Evolutionary conservation across 169 alveolate species (phyloP), one percentile per base, ranked within the genome.

Genomic region (Plasmodium chabaudi): DNA sequence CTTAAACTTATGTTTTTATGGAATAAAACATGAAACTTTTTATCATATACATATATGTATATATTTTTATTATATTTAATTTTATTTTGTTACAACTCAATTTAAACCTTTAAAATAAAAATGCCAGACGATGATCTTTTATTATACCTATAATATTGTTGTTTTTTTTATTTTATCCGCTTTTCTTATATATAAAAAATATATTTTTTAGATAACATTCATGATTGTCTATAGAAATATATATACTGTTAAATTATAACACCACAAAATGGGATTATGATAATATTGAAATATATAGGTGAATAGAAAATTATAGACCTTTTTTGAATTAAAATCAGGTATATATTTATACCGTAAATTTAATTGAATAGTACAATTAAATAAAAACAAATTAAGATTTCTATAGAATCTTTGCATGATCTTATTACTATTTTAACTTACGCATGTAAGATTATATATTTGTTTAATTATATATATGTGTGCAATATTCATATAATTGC

Each of bases 31-130:
- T 17, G 34, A 1, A 60, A 17, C 13, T 60, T 17, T 15, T 60
- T 6, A 13, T 17, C 25, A 60, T 25, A 63, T 63, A 13, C n/a
- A 63, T 63, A 34, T 63, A 3, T 25, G 21, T 63, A 17, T 27
- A 34, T 63, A 63, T 34, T 21, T 67, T 67, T 67, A 7, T 44
- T 59, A 5, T 59, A 34, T n/a, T 42, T 56, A 63, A 63, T 10
- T 72, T 47, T 15, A 23, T 57, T 57, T 72, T 19, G 9, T 17
- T 72, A 72, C 63, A 72, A 57, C 44, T 72, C 17, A 47, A 27
- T 61, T 57, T 27, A 57, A 21, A 42, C 23, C 60, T 72, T 60
- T 59, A 46, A 59, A 64, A 9, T 57, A 49, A 25, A 72, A 27
- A 5, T 72, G 57, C 72, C 60, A 72, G 87, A 72, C 55, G 17